Evolutionary conservation across 176 grass and related monocot genomes (phyloP), one percentile per base, ranked within the genome.

Genomic region (Phragmites australis): DNA sequence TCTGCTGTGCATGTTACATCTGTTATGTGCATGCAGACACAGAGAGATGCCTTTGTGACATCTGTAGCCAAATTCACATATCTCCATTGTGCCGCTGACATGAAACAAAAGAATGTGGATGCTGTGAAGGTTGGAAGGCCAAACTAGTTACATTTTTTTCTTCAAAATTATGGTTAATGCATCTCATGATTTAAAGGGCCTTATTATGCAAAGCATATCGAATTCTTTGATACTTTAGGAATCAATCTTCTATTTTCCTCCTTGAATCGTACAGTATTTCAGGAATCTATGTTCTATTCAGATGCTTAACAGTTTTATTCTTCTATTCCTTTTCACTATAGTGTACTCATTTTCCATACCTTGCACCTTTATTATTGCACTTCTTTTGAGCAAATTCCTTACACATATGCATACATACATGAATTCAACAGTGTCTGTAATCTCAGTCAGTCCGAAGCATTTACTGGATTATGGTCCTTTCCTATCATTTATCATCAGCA

Each of bases 81-180:
- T 74, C 96, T 99, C 70, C 96, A 99, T 83, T 99, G 88, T 91
- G 96, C 90, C 60, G 92, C 90, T 18, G 96, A 95, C 76, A 99
- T 99, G 92, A 99, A 99, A 83, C 96, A 99, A 77, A 99, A 95
- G 75, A 99, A 99, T 85, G 86, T 95, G 70, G 96, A 99, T 95
- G 92, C 96, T 70, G 88, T 99, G 47, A 99, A 99, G 91, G 94
- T 97, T 79, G 68, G 72, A 65, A 74, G 53, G 6, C 75, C 47
- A 78, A 48, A 49, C 5, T 19, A 32, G 26, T 19, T 26, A 54
- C 17, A 0, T 42, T 72, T 83, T 9, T 68, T 65, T 41, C 21
- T 79, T 65, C 25, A 50, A 73, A 41, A 46, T 72, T 65, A 30
- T 5, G 13, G 74, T 25, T 16, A 63, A 87, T 45, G 9, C 64